Base-by-base conservation (phyloP, 257 asterid genomes). In the Anisodus tanguticus region DNA sequence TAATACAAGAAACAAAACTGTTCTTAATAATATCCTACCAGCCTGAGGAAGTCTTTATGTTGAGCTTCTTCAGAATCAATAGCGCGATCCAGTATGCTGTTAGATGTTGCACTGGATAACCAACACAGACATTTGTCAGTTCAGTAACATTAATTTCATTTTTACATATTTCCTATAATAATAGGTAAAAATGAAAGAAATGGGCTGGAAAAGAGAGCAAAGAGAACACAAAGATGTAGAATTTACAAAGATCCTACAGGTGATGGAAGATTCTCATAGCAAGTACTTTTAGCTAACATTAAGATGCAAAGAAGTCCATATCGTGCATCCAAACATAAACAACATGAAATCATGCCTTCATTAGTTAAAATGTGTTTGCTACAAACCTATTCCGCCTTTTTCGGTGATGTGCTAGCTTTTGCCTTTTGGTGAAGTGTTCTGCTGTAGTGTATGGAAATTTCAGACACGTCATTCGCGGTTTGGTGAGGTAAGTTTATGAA, bases 51-150 rank as follows among this genome's bases (percentile, higher is more conserved):
- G 91, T 96, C 99, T 87, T 91, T 88, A 83, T 96, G 99, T 85
- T 96, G 98, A 82, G 97, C 95, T 88, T 96, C 99, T 89, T 96
- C 99, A 39, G 98, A 92, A 89, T 96, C 99, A 49, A 96, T 96
- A 77, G 99, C 99, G 68, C 95, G 90, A 89, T 96, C 99, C 88
- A 96, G 85, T 84, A 96, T 96, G 92, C 99, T 93, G 78, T 93
- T 94, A 31, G 98, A 92, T 81, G 99, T 96, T 72, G 98, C 97
- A 68, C 99, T 96, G 94, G 88, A 83, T 82, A 62, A 88, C 58
- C 57, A 72, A 80, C 71, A 86, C 1, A 84, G n/a, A 71, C 6
- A 80, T 53, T 47, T 22, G 83, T 81, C 53, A 70, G 80, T 31
- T 80, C 49, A 60, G 60, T 63, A 80, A 31, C 4, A 43, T 57